Evolutionary conservation across 2,329 filamentous ascomycete species (phyloP).

Genomic region (Plenodomus biglobosus): DNA sequence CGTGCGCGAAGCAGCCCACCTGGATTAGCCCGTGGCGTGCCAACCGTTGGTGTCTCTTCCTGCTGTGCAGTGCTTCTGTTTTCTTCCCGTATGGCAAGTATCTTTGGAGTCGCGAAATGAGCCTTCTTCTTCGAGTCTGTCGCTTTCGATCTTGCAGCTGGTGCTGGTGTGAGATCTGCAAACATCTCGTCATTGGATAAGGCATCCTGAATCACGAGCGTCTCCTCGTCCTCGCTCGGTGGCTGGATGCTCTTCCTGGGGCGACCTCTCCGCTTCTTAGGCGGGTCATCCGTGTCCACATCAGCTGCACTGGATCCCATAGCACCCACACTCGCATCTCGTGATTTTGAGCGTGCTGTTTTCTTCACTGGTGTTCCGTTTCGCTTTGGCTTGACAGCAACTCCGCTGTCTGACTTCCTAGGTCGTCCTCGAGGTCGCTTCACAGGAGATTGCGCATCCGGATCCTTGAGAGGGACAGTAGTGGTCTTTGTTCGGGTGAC

Average conservation of each 20-base stretch:
- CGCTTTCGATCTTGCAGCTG: neutral
- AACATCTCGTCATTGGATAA: neutral
- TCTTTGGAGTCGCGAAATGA: conserved; percentile 6
- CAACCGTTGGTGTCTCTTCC: conserved; percentile 7
- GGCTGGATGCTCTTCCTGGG: conserved; percentile 36
- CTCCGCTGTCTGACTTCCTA: conserved; percentile 38
- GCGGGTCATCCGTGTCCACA: conserved; percentile 25
- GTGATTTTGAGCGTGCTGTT: conserved; percentile 27
- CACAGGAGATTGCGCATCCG: conserved; percentile 40
- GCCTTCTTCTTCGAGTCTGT: conserved; percentile 11
- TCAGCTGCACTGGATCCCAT: conserved; percentile 25
- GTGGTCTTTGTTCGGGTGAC: conserved; percentile 41
- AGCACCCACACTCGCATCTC: conserved; percentile 18
- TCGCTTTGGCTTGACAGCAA: conserved; percentile 32
- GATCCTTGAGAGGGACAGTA: conserved; percentile 47
- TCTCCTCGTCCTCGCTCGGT: conserved; percentile 20
- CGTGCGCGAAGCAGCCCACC: conserved; percentile 24
- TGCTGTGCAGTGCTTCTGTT: conserved; percentile 14
- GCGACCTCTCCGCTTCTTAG: conserved; percentile 37
- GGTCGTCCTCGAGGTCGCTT: conserved; percentile 43
- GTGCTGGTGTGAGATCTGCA: conserved; percentile 9
- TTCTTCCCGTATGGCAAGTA: conserved; percentile 1
- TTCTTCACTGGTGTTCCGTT: conserved; percentile 38
- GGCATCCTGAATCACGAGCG: conserved; percentile 6
- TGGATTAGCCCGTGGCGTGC: conserved; percentile 18